Evolutionary conservation across 2,329 filamentous ascomycete genomes (phyloP), one percentile per base, ranked within the genome.

Genomic region (Fusarium sp.): DNA sequence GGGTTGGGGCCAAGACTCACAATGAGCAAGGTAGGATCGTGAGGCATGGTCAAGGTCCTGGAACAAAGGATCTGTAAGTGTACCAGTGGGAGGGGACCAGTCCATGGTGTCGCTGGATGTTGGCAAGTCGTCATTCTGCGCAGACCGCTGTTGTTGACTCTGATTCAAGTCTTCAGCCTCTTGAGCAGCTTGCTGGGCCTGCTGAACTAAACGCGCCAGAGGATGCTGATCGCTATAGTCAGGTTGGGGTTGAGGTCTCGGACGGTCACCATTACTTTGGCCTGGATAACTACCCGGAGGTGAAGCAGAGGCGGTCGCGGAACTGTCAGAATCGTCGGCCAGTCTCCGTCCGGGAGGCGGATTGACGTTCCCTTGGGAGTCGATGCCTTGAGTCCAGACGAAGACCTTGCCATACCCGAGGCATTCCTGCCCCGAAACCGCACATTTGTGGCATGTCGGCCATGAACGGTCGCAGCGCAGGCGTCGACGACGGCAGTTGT

Each of bases 401-500:
- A 89, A 85, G 46, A 89, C 76, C 72, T 84, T 84, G 62, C 85
- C 87, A 75, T 90, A 90, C 39, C 88, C 88, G 63, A 88, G 83
- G 78, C 88, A 90, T 70, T 86, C 81, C 74, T 86, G 80, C 28
- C 86, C 86, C 41, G 83, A 80, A 70, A 79, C 81, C 54, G 79
- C 76, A 75, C 87, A 90, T 79, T 89, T 90, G 71, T 85, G 82
- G 75, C 88, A 90, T 59, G 78, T 80, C 26, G 87, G 87, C 49
- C 84, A 78, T 33, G 87, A 89, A 62, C 84, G 82, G 76, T 90
- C 88, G 76, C 88, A 90, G 72, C 87, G 86, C 75, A 87, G 83
- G 68, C 88, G 84, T 73, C 83, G 83, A 58, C 83, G 84, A 62
- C 87, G 86, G 77, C 87, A 90, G 77, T 88, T 89, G 77, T 89